Evolutionary conservation across 2,329 filamentous ascomycete species (phyloP).

Genomic region (Ceratocystis diversiconidia): DNA sequence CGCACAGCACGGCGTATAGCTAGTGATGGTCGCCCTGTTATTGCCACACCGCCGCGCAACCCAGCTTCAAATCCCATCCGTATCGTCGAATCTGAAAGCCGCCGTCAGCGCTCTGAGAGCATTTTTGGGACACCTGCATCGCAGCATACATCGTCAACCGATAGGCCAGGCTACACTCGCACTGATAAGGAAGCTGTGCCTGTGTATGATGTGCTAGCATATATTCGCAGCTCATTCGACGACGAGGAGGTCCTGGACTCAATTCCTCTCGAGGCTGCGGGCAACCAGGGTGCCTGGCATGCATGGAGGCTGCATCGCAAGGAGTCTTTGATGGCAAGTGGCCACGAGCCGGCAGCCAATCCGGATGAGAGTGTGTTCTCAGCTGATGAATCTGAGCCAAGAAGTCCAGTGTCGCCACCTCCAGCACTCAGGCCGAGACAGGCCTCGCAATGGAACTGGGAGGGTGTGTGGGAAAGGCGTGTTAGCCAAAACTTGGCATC

Average conservation of each 20-base stretch:
- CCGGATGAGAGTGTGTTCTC: slow-evolving; percentile 10
- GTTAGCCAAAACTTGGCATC: slow-evolving; percentile 64
- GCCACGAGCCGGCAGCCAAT: neutral
- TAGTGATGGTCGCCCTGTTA: slow-evolving; percentile 21
- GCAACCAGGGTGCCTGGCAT: slow-evolving; percentile 85
- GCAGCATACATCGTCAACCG: slow-evolving; percentile 18
- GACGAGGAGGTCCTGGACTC: slow-evolving; percentile 63
- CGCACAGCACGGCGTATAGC: slow-evolving; percentile 33
- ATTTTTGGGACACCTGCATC: slow-evolving; percentile 17
- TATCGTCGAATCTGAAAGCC: slow-evolving; percentile 8
- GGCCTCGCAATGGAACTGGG: slow-evolving; percentile 92
- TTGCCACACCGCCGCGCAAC: slow-evolving; percentile 17
- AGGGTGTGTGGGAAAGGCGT: slow-evolving; percentile 87
- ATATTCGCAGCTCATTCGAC: slow-evolving; percentile 71
- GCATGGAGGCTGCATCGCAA: slow-evolving; percentile 67
- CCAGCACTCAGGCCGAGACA: slow-evolving; percentile 28
- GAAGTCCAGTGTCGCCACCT: slow-evolving; percentile 16
- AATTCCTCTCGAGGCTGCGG: slow-evolving; percentile 66
- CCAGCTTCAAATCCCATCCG: neutral
- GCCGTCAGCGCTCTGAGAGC: slow-evolving; percentile 1
- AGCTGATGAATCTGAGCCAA: slow-evolving; percentile 16
- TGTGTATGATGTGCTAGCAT: slow-evolving; percentile 57
- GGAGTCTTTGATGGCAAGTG: slow-evolving; percentile 31
- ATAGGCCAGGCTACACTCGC: slow-evolving; percentile 29
- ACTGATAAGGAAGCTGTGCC: slow-evolving; percentile 34